Percentiles rank a stretch among this genome's conserved stretches.
phyloP scores from a whole-genome alignment of 192 early-diverging fungal genomes.

The Coemansia sp. region DNA sequence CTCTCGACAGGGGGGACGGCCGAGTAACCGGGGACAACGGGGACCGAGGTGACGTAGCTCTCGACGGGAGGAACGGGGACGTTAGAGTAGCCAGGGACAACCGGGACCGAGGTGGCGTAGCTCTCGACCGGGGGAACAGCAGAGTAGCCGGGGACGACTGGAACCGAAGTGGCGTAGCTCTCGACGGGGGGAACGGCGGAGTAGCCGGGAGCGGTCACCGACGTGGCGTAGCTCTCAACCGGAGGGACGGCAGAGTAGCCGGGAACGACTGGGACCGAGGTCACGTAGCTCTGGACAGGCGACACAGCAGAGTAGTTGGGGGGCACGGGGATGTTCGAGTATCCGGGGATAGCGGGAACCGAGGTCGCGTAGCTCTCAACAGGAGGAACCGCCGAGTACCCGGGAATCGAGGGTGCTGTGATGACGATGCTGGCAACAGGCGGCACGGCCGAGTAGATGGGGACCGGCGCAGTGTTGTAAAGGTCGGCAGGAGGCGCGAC shows the following conservation, averaged over 20 bases:
- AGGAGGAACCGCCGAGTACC: constrained; percentile 4
- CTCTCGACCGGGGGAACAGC: constrained; percentile 5
- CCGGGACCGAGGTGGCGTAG: background rate
- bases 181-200: background rate
- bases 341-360: too few species aligned
- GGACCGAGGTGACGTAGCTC: background rate
- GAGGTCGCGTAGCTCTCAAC: constrained; percentile 15
- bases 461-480: too few species aligned
- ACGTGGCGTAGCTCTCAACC: constrained; percentile 4
- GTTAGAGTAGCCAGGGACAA: constrained; percentile 11
- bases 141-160: too few species aligned
- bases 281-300: constrained; percentile 1
- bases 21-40: background rate
- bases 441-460: constrained; percentile 17
- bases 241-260: background rate
- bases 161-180: background rate
- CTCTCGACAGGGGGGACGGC: constrained; percentile 13
- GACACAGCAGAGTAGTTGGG: background rate
- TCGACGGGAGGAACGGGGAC: background rate
- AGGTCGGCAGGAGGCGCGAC: constrained; percentile 14
- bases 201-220: background rate
- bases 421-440: background rate
- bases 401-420: background rate
- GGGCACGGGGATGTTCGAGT: background rate
- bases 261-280: background rate